These are phyloP conservation scores for sweet orange (Citrus sinensis) DNA, from an alignment of 345 rosid genomes.

Conservation along the genomic window DNA sequence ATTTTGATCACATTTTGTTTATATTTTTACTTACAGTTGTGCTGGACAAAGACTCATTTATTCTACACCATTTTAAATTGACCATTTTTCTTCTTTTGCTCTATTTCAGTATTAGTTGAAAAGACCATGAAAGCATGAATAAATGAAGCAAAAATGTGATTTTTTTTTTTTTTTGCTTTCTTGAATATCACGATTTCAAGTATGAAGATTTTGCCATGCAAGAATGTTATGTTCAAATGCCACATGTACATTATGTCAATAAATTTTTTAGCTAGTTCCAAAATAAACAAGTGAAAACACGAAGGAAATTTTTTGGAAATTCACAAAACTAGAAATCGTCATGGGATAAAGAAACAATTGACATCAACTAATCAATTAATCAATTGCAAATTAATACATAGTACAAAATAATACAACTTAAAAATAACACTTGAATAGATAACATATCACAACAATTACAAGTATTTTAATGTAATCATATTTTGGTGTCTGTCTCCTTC, in stretches of 20 bases:
- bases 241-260: not conserved
- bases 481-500: too few relatives aligned
- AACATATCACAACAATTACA: too few relatives aligned
- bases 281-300: not conserved
- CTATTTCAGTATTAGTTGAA: not conserved
- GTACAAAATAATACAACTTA: too few relatives aligned
- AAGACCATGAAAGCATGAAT: not conserved
- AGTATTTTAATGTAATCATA: too few relatives aligned
- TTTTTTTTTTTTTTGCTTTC: too few relatives aligned
- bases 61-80: not conserved
- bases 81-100: not conserved
- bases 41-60: not conserved
- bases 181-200: not conserved
- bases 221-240: too few relatives aligned
- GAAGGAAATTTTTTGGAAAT: not conserved
- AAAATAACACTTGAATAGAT: too few relatives aligned
- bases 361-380: too few relatives aligned
- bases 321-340: not conserved
- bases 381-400: too few relatives aligned
- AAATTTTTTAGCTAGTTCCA: not conserved
- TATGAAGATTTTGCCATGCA: too few relatives aligned
- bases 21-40: not conserved
- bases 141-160: not conserved
- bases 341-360: not conserved
- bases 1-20: conserved; percentile 8